These are phyloP conservation scores for Stephania cephalantha DNA, from an alignment of 164 flowering plant species.

Conservation along the genomic window DNA sequence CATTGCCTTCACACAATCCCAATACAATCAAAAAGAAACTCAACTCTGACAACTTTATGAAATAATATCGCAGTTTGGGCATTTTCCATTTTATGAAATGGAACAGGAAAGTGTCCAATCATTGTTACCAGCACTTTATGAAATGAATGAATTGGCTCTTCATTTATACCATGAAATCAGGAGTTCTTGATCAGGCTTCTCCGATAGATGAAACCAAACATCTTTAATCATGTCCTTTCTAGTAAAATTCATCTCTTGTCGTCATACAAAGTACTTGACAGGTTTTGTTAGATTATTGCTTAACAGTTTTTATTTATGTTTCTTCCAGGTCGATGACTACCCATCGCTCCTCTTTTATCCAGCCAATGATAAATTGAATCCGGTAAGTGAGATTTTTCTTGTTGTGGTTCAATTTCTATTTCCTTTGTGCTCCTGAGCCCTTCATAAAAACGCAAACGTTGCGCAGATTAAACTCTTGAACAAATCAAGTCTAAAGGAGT, in stretches of 20 bases:
- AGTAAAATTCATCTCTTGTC: not conserved
- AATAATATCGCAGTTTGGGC: not conserved
- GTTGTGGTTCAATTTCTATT: not conserved
- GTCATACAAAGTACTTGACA: not conserved
- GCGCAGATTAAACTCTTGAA: constrained; percentile 63
- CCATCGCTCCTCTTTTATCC: constrained; percentile 74
- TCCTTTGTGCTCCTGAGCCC: not conserved
- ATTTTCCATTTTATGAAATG: too few species aligned
- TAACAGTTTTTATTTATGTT: not conserved
- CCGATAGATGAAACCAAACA: too few species aligned
- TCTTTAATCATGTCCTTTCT: not conserved
- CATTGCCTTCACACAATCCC: not conserved
- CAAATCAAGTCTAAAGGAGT: constrained; percentile 62
- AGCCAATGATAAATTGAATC: constrained; percentile 57
- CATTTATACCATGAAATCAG: not conserved
- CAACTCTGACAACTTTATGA: not conserved
- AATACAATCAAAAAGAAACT: not conserved
- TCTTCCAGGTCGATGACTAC: constrained; percentile 60
- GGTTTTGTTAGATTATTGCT: not conserved
- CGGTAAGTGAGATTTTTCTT: constrained; percentile 36
- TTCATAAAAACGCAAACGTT: constrained; percentile 5
- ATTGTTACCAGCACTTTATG: not conserved
- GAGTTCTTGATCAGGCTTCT: not conserved
- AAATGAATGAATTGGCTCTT: too few species aligned
- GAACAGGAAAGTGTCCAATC: not conserved